Conservation (phyloP, 1,139 yeast genomes). For the Scheffersomyces insectosa region DNA sequence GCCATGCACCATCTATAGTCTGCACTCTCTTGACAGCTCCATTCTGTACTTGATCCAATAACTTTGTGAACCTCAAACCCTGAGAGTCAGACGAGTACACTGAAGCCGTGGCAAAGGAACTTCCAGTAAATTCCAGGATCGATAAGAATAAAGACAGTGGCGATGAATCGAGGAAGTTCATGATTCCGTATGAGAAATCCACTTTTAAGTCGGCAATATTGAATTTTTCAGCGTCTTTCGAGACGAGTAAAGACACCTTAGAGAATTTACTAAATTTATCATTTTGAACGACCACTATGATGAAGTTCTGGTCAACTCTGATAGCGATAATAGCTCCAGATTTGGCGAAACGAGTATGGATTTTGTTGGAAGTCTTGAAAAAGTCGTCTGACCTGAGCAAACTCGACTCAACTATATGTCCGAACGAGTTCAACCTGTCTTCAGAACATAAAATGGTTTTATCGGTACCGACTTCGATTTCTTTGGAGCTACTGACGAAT, state of each 20-base stretch:
- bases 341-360: slow-evolving; percentile 25
- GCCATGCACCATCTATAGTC: slow-evolving; percentile 71
- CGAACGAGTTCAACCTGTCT: slow-evolving; percentile 42
- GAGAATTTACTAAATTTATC: slow-evolving; percentile 48
- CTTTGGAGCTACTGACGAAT: slow-evolving; percentile 48
- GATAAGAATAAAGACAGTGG: slow-evolving; percentile 56
- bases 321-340: slow-evolving; percentile 48
- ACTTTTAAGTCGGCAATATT: slow-evolving; percentile 52
- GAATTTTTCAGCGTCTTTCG: slow-evolving; percentile 59
- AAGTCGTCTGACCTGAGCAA: slow-evolving; percentile 55
- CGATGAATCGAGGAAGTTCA: slow-evolving; percentile 57
- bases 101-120: slow-evolving; percentile 30
- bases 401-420: slow-evolving; percentile 42
- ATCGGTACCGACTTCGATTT: slow-evolving; percentile 37
- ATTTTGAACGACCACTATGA: slow-evolving; percentile 51
- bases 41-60: slow-evolving; percentile 45
- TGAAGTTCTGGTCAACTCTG: slow-evolving; percentile 50
- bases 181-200: slow-evolving; percentile 44
- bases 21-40: slow-evolving; percentile 53
- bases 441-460: slow-evolving; percentile 52
- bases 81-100: slow-evolving; percentile 63
- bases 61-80: slow-evolving; percentile 55
- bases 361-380: slow-evolving; percentile 33
- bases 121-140: slow-evolving; percentile 36
- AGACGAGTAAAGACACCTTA: slow-evolving; percentile 50